Evolutionary conservation across 108 stramenopile species (phyloP).

Genomic region (Hondaea fermentalgiana): DNA sequence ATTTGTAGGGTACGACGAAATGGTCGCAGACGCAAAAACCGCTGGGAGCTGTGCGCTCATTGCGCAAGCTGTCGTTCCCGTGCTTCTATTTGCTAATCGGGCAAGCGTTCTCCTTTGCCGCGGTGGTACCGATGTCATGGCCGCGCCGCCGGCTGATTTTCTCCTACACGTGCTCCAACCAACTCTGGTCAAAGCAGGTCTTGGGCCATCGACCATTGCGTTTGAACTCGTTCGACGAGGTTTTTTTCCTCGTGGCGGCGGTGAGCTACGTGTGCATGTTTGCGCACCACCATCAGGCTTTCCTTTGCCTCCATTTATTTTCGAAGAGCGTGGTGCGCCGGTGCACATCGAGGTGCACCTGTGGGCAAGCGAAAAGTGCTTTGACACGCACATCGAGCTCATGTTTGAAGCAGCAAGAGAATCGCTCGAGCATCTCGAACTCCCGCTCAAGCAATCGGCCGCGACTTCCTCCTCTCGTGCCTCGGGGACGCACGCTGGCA

Average conservation of each 20-base stretch:
- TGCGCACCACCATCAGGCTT: not conserved
- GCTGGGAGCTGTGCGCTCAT: not conserved
- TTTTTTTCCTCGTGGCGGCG: not conserved
- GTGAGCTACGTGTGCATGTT: not conserved
- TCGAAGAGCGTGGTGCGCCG: not conserved
- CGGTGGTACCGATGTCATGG: not conserved
- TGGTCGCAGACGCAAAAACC: not conserved
- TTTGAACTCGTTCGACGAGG: not conserved
- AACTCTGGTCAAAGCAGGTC: not conserved
- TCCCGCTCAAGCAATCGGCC: no score
- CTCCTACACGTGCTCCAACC: not conserved
- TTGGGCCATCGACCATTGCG: not conserved
- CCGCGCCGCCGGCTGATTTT: not conserved
- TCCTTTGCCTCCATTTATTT: not conserved
- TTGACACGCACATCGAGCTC: no score
- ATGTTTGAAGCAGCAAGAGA: no score
- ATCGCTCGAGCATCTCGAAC: no score
- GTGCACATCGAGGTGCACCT: not conserved
- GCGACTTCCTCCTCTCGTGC: no score
- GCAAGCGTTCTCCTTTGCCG: not conserved
- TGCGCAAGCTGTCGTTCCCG: not conserved
- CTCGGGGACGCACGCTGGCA: not conserved
- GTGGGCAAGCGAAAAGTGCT: not conserved
- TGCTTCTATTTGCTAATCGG: not conserved
- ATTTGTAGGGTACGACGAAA: no score